Base-by-base conservation (phyloP, 2,329 filamentous ascomycete species). In the Diaporthe caulivora region DNA sequence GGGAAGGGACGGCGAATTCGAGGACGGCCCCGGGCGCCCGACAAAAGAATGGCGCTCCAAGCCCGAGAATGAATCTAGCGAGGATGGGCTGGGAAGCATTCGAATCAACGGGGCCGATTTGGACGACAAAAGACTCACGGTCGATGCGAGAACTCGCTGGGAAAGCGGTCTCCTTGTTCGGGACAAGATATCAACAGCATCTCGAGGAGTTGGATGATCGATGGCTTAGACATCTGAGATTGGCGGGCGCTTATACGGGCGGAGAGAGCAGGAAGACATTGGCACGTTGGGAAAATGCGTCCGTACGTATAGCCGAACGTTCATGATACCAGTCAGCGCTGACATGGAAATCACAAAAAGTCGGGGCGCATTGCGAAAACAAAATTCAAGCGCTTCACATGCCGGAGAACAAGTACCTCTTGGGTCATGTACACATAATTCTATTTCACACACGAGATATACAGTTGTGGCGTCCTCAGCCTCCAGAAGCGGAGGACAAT, bases 371-470 rank as follows among this genome's bases (percentile, higher is more conserved):
- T 37, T 13, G 37, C 37, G 7, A n/a, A 21, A n/a, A 34, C 17
- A 49, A 21, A 24, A n/a, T 0, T 17, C 13, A n/a, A 65, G 62
- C 62, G 7, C 21, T 51, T 40, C 15, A 6, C 29, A 62, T 34
- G 18, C 55, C 31, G 15, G 65, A 54, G 53, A 70, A 11, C n/a
- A 42, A 42, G 26, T 15, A 42, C 62, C 42, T 44, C 29, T 15
- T 44, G 24, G 51, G 58, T 47, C 60, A 72, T 51, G 64, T 72
- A 68, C 57, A 40, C 51, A 62, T 70, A 57, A 55, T 75, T 72
- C 74, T 76, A 68, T 72, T 76, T 65, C 77, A 79, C 76, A 79
- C 75, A 78, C 74, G 67, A 70, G 72, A 70, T 73, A 42, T 60
- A 73, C 71, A 64, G 24, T 67, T 18, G 29, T 55, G 55, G 60